Evolutionary conservation across 148 eudicot species (phyloP).

Genomic region (Agrostemma githago): DNA sequence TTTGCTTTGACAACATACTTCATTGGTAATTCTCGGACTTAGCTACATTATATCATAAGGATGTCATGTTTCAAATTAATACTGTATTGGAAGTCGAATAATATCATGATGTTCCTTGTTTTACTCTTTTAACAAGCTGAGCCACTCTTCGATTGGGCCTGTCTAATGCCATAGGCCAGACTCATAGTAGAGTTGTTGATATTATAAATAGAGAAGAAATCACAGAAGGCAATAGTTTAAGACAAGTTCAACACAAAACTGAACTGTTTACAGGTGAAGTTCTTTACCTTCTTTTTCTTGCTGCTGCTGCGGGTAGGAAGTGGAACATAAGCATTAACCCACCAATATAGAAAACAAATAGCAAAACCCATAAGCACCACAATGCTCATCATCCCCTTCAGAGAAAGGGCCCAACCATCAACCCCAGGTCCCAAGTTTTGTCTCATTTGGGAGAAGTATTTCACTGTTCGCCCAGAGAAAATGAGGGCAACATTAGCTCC

Average conservation of each 20-base stretch:
- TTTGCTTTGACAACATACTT: background rate
- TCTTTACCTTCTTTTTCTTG: constrained; percentile 78
- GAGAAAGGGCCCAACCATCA: constrained; percentile 97
- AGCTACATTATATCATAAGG: too few species aligned
- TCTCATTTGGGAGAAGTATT: constrained; percentile 87
- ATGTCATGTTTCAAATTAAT: background rate
- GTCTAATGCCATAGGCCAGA: background rate
- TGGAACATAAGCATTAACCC: constrained; percentile 84
- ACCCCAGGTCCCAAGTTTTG: constrained; percentile 81
- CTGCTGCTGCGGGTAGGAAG: constrained; percentile 85
- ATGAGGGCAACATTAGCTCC: constrained; percentile 98
- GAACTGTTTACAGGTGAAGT: background rate
- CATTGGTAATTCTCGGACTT: background rate
- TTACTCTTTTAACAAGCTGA: background rate
- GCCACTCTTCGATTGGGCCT: background rate
- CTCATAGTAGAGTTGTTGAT: background rate
- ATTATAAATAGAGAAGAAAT: background rate
- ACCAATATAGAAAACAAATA: constrained; percentile 86
- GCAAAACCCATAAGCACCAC: constrained; percentile 82
- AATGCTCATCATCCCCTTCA: constrained; percentile 96
- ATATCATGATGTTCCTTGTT: background rate
- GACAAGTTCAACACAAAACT: background rate
- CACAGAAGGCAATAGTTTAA: background rate
- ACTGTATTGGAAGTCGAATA: background rate
- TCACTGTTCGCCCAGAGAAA: constrained; percentile 96